Percentiles rank a stretch among this genome's conserved stretches.
Conservation (phyloP, 2,329 filamentous ascomycete genomes). For the Aspergillus quadrilineatus region DNA sequence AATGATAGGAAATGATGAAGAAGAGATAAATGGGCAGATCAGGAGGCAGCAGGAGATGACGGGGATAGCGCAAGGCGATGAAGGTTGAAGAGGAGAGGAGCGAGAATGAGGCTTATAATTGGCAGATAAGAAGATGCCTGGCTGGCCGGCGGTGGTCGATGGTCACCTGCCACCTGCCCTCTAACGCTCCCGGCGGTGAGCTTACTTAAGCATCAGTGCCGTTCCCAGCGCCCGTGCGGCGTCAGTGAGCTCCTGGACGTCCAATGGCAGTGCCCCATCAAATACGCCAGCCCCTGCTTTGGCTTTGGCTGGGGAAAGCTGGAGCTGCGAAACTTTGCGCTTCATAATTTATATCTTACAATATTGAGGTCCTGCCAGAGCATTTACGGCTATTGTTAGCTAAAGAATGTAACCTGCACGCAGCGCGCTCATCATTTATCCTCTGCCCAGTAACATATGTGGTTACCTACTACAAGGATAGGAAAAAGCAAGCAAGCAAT, state of each 20-base stretch:
- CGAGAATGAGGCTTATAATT: slow-evolving; percentile 17
- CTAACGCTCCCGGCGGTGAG: slow-evolving; percentile 27
- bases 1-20: slow-evolving; percentile 14
- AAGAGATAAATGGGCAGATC: slow-evolving; percentile 13
- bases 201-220: background rate
- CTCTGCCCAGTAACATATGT: background rate
- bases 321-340: background rate
- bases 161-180: slow-evolving; percentile 19
- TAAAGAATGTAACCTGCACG: too few relatives aligned
- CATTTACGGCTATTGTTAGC: too few relatives aligned
- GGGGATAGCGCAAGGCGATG: slow-evolving; percentile 19
- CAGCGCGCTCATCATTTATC: too few relatives aligned
- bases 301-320: background rate
- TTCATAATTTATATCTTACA: too few relatives aligned
- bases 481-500: slow-evolving; percentile 14
- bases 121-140: slow-evolving; percentile 18
- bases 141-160: background rate
- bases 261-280: background rate
- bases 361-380: too few relatives aligned
- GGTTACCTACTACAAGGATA: background rate
- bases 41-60: slow-evolving; percentile 16
- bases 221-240: background rate
- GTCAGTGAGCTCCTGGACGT: background rate
- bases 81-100: slow-evolving; percentile 19
- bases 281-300: background rate